A percentile compares a stretch with the other conserved stretches of the same genome.
phyloP scores from a whole-genome alignment of 139 green algal species.

The Chlorella sp. region DNA sequence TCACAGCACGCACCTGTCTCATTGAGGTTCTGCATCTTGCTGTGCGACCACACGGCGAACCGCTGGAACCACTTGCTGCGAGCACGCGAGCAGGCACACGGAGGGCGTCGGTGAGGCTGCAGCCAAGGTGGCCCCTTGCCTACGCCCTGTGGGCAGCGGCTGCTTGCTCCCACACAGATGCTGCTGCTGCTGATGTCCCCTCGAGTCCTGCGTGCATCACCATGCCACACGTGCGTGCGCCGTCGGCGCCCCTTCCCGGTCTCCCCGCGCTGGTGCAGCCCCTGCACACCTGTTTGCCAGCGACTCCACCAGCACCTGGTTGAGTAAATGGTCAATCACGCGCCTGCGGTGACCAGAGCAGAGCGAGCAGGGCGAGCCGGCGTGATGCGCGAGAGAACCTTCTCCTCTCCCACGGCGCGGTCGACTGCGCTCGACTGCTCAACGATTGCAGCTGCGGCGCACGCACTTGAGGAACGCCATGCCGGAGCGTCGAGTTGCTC shows the following conservation, averaged over 20 bases:
- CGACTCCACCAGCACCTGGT: background rate
- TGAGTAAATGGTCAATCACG: background rate
- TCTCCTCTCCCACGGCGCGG: too few relatives aligned
- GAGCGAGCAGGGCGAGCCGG: background rate
- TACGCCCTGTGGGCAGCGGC: too few relatives aligned
- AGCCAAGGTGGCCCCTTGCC: too few relatives aligned
- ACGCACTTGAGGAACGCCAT: background rate
- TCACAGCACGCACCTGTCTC: background rate
- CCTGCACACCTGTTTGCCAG: conserved; percentile 1
- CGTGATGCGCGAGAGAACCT: too few relatives aligned
- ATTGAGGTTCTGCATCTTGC: conserved; percentile 4
- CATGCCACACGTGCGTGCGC: background rate
- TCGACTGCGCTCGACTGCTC: background rate
- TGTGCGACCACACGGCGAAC: conserved; percentile 5
- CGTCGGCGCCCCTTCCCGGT: background rate
- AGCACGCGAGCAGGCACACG: background rate
- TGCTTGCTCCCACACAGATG: too few relatives aligned
- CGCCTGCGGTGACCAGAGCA: background rate
- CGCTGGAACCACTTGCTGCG: conserved; percentile 5
- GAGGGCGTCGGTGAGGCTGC: background rate
- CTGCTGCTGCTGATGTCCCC: background rate
- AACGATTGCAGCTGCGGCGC: background rate
- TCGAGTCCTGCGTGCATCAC: background rate
- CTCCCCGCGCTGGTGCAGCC: background rate
- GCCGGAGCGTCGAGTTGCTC: too few relatives aligned